These are phyloP conservation scores for Chamaecrista fasciculata DNA, from an alignment of 306 rosid genomes.

Conservation along the genomic window DNA sequence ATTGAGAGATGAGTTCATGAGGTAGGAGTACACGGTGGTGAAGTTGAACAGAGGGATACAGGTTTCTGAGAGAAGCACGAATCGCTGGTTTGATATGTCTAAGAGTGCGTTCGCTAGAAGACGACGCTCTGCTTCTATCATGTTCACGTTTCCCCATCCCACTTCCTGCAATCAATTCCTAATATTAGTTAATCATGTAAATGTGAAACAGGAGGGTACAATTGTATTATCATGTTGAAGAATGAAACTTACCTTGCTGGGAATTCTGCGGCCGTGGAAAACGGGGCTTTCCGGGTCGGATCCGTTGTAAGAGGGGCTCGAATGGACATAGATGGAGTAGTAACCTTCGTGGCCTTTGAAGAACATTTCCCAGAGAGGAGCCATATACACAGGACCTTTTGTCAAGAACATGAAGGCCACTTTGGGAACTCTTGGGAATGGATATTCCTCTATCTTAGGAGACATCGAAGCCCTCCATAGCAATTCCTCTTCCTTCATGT, in stretches of 20 bases:
- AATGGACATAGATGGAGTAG: slow-evolving; percentile 72
- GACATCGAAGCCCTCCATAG: slow-evolving; percentile 77
- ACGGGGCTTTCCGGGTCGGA: slow-evolving; percentile 45
- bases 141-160: slow-evolving; percentile 71
- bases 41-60: slow-evolving; percentile 84
- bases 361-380: slow-evolving; percentile 71
- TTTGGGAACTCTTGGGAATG: slow-evolving; percentile 53
- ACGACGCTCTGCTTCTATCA: slow-evolving; percentile 86
- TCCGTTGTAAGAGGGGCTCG: slow-evolving; percentile 61
- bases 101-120: slow-evolving; percentile 78
- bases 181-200: too few species aligned
- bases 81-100: slow-evolving; percentile 77
- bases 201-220: too few species aligned
- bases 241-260: slow-evolving; percentile 69
- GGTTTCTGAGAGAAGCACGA: slow-evolving; percentile 72
- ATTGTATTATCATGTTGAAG: too few species aligned
- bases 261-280: slow-evolving; percentile 65
- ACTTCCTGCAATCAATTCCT: slow-evolving; percentile 57
- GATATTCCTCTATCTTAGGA: slow-evolving; percentile 45
- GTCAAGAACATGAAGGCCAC: slow-evolving; percentile 84
- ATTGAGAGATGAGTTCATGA: slow-evolving; percentile 49
- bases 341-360: slow-evolving; percentile 63
- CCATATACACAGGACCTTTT: slow-evolving; percentile 54
- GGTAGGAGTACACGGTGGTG: slow-evolving; percentile 54
- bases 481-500: slow-evolving; percentile 60